A percentile compares a stretch with the other conserved stretches of the same genome.
phyloP scores from a whole-genome alignment of 495 filamentous ascomycete species.

The Xylaria palmicola region DNA sequence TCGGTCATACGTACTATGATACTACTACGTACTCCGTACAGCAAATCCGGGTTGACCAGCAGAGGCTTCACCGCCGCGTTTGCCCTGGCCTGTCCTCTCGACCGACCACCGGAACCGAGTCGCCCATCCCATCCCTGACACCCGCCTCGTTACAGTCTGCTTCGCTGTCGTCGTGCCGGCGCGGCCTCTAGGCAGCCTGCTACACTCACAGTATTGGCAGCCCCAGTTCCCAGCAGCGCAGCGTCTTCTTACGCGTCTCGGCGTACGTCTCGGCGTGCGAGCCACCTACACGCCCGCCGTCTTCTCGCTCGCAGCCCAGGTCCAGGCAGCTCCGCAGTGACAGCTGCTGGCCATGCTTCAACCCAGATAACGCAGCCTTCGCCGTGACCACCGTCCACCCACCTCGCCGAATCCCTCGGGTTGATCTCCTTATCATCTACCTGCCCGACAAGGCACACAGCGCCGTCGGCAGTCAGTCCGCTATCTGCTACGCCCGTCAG shows the following conservation, averaged over 20 bases:
- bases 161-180: not conserved
- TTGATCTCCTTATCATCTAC: slow-evolving; percentile 14
- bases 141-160: not conserved
- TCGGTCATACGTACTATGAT: too few relatives aligned
- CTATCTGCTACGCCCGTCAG: slow-evolving; percentile 11
- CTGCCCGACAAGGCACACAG: slow-evolving; percentile 14
- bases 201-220: not conserved
- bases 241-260: not conserved
- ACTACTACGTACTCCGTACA: too few relatives aligned
- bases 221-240: not conserved
- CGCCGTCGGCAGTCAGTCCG: slow-evolving; percentile 3
- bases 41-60: not conserved
- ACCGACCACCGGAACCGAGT: not conserved
- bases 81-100: not conserved
- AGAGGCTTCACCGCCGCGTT: slow-evolving; percentile 2
- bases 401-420: slow-evolving; percentile 9
- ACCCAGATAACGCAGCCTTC: not conserved
- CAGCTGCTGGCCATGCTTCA: slow-evolving; percentile 3
- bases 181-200: not conserved
- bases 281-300: not conserved
- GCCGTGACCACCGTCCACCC: slow-evolving; percentile 6
- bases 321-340: slow-evolving; percentile 1
- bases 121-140: not conserved
- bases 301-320: not conserved
- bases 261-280: slow-evolving; percentile 11